A percentile compares a stretch with the other conserved stretches of the same genome.
These are phyloP conservation scores for Chlamydomonas schloesseri DNA, from an alignment of 139 green algal genomes.

Conservation along the genomic window DNA sequence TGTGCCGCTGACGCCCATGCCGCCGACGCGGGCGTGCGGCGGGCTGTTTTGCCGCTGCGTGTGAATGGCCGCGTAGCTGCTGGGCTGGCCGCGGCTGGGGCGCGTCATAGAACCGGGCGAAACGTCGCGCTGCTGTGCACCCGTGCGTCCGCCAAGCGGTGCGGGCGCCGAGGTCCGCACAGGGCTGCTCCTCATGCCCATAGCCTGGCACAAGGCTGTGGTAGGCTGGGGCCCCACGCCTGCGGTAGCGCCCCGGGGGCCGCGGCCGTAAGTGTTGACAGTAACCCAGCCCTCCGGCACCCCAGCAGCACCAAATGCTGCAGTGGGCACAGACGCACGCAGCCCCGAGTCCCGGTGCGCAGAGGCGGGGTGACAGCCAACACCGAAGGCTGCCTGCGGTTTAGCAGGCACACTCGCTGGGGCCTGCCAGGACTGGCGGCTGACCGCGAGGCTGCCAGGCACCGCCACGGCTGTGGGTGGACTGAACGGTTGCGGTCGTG, in stretches of 20 bases:
- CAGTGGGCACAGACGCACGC: too few relatives aligned
- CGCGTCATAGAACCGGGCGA: neutral
- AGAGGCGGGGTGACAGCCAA: too few relatives aligned
- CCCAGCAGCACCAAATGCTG: too few relatives aligned
- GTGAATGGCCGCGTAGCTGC: conserved; percentile 24
- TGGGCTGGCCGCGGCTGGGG: neutral
- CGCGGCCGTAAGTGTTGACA: too few relatives aligned
- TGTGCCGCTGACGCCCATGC: too few relatives aligned
- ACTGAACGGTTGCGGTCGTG: neutral
- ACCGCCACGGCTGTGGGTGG: neutral
- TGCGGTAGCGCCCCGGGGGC: too few relatives aligned
- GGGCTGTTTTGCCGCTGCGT: conserved; percentile 1
- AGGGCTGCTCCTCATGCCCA: neutral
- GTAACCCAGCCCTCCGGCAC: too few relatives aligned
- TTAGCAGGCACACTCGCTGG: neutral
- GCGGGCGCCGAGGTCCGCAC: neutral
- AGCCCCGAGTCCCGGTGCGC: too few relatives aligned
- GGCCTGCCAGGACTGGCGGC: neutral
- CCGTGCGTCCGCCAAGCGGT: neutral
- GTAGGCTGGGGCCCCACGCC: neutral
- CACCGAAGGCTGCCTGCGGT: too few relatives aligned
- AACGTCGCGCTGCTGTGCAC: too few relatives aligned
- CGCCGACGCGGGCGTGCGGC: neutral
- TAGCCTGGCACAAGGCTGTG: neutral
- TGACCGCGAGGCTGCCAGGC: neutral